Evolutionary conservation across 805 yeast genomes (phyloP).

Genomic region (Zygosaccharomyces pseudorouxii): DNA sequence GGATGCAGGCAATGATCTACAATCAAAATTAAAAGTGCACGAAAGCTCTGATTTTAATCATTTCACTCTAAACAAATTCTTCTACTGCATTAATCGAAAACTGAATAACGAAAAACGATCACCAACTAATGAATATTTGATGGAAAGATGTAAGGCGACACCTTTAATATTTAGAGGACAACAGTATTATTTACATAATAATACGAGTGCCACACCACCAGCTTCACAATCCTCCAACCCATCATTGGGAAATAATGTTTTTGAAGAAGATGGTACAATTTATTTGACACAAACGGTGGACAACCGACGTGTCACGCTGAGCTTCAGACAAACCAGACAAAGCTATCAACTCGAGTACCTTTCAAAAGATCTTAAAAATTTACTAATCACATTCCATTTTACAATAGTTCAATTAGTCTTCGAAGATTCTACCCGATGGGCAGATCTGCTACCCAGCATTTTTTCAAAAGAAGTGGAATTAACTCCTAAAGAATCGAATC

Average conservation of each 20-base stretch:
- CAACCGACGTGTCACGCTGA: conserved; percentile 2
- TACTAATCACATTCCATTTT: conserved; percentile 8
- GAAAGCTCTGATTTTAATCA: not conserved
- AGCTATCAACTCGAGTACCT: conserved; percentile 8
- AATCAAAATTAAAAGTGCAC: conserved; percentile 3
- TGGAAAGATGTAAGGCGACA: conserved; percentile 1
- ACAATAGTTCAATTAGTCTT: conserved; percentile 10
- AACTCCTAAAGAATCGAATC: not conserved
- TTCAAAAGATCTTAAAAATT: conserved; percentile 2
- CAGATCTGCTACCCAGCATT: conserved; percentile 12
- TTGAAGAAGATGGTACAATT: conserved; percentile 4
- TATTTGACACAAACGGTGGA: conserved; percentile 1
- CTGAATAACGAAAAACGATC: not conserved
- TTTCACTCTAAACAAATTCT: conserved; percentile 8
- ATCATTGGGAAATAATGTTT: not conserved
- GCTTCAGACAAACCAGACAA: conserved; percentile 3
- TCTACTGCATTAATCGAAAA: conserved; percentile 11
- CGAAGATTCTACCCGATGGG: conserved; percentile 17
- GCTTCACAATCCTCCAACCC: conserved; percentile 4
- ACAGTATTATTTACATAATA: conserved; percentile 3
- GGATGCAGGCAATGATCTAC: conserved; percentile 5
- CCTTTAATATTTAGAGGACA: conserved; percentile 4
- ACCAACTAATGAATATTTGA: conserved; percentile 2
- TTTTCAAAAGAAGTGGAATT: conserved; percentile 9
- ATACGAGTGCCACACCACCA: conserved; percentile 8